Conservation (phyloP, 2,329 filamentous ascomycete species). For the Pseudocercospora crystallina region DNA sequence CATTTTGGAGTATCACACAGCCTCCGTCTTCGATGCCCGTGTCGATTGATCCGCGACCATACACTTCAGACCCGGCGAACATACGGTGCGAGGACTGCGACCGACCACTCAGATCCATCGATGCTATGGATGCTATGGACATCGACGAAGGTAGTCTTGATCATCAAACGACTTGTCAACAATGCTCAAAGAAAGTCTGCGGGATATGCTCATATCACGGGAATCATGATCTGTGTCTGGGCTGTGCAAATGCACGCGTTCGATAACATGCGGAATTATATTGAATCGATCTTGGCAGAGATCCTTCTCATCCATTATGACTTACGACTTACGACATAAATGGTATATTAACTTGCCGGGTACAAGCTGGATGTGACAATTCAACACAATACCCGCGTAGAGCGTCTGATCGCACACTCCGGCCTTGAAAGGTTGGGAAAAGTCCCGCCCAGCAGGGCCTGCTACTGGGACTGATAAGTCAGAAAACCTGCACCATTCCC, state of each 20-base stretch:
- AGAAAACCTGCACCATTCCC: no score
- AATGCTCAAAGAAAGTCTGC: constrained; percentile 43
- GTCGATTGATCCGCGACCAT: constrained; percentile 10
- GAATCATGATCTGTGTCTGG: constrained; percentile 41
- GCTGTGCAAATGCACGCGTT: constrained; percentile 34
- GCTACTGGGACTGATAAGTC: no score
- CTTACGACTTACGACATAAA: no score
- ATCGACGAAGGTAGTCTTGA: constrained; percentile 32
- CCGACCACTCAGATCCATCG: constrained; percentile 31
- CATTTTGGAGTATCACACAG: constrained; percentile 47
- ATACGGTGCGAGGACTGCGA: constrained; percentile 49
- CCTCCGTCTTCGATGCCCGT: constrained; percentile 26
- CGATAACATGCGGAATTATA: no score
- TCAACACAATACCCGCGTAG: no score
- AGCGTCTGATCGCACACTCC: no score
- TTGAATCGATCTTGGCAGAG: no score
- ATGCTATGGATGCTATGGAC: constrained; percentile 40
- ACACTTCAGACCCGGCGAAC: constrained; percentile 12
- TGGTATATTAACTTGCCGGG: no score
- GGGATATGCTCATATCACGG: constrained; percentile 43
- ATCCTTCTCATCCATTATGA: no score
- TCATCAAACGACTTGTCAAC: constrained; percentile 38
- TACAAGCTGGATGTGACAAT: no score
- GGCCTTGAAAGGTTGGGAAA: no score
- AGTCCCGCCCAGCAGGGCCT: no score